Evolutionary conservation across 2,329 filamentous ascomycete genomes (phyloP).

Genomic region (Paecilomyces niveus): DNA sequence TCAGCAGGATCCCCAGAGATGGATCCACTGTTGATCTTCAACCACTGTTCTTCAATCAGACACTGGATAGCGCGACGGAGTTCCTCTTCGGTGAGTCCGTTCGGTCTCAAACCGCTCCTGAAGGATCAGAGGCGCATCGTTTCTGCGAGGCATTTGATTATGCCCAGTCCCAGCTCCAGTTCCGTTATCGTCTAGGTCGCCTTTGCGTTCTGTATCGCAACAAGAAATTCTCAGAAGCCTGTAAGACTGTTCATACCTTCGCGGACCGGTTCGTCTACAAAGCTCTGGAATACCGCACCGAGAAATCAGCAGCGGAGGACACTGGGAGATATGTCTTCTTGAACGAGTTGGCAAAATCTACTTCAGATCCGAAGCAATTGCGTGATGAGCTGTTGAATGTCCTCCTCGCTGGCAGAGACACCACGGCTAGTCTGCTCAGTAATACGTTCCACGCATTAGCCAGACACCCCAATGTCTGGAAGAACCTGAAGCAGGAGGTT

Average conservation of each 20-base stretch:
- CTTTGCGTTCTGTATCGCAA: slow-evolving; percentile 8
- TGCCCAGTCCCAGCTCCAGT: slow-evolving; percentile 16
- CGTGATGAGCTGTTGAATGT: slow-evolving; percentile 41
- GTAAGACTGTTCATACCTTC: slow-evolving; percentile 17
- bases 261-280: slow-evolving; percentile 17
- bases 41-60: slow-evolving; percentile 58
- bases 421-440: slow-evolving; percentile 27
- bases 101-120: slow-evolving; percentile 30
- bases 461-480: background rate
- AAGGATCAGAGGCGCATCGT: slow-evolving; percentile 21
- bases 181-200: slow-evolving; percentile 23
- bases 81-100: slow-evolving; percentile 59
- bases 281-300: slow-evolving; percentile 15
- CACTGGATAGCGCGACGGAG: slow-evolving; percentile 60
- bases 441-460: background rate
- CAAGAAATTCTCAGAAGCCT: too few species aligned
- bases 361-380: slow-evolving; percentile 39
- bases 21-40: slow-evolving; percentile 54
- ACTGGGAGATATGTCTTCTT: slow-evolving; percentile 46
- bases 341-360: slow-evolving; percentile 47
- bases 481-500: background rate
- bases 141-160: slow-evolving; percentile 24
- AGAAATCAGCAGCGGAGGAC: slow-evolving; percentile 17
- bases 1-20: slow-evolving; percentile 16
- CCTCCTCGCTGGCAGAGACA: slow-evolving; percentile 31